Conservation (phyloP, 2,329 filamentous ascomycete species). For the Talaromyces atroroseus region DNA sequence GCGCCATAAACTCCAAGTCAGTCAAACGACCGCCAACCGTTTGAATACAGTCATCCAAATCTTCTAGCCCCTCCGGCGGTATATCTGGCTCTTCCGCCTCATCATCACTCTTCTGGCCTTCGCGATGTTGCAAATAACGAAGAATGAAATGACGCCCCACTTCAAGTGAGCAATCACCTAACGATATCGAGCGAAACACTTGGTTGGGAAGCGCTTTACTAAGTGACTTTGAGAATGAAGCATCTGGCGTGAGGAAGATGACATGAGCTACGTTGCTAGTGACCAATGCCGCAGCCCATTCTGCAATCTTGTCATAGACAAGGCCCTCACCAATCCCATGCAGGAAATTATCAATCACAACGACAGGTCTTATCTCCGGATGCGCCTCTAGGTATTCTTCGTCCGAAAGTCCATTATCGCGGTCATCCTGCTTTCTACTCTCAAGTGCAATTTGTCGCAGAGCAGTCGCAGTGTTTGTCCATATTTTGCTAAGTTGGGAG, state of each 20-base stretch:
- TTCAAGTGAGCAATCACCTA: constrained; percentile 80
- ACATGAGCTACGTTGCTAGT: constrained; percentile 88
- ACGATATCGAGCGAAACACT: constrained; percentile 77
- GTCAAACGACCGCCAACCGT: constrained; percentile 86
- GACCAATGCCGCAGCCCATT: constrained; percentile 84
- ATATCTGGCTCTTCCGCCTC: constrained; percentile 33
- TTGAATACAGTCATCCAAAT: constrained; percentile 76
- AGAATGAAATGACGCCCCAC: constrained; percentile 89
- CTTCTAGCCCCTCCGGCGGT: constrained; percentile 52
- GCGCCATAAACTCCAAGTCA: constrained; percentile 89
- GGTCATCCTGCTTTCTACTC: constrained; percentile 63
- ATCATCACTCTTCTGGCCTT: constrained; percentile 24
- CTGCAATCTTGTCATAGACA: constrained; percentile 70
- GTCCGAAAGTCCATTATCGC: constrained; percentile 65
- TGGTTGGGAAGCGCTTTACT: constrained; percentile 84
- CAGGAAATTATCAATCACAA: constrained; percentile 88
- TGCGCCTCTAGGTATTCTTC: constrained; percentile 89
- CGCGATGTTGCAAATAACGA: constrained; percentile 56
- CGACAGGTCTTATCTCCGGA: constrained; percentile 72
- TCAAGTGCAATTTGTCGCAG: constrained; percentile 72
- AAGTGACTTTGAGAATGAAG: constrained; percentile 80
- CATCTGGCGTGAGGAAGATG: constrained; percentile 86
- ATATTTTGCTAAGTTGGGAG: constrained; percentile 81
- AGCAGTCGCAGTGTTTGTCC: constrained; percentile 74
- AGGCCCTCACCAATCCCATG: constrained; percentile 68